phyloP scores from a whole-genome alignment of 805 yeast species.

The Ogataea angusta region DNA sequence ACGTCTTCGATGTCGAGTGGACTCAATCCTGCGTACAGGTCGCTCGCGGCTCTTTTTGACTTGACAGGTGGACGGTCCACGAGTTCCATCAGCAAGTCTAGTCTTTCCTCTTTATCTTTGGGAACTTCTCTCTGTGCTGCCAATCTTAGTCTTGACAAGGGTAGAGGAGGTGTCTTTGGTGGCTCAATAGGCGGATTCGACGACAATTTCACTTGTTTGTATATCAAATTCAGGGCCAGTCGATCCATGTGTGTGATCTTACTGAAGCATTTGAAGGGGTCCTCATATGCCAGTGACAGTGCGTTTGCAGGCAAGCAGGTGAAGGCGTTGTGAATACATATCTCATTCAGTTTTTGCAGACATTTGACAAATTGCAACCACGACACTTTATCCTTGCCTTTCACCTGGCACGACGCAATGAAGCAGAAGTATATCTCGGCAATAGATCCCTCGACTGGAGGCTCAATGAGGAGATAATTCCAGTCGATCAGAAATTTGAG shows the following conservation, averaged over 20 bases:
- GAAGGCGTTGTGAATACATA: conserved; percentile 23
- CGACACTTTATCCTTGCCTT: conserved; percentile 33
- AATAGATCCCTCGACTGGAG: conserved; percentile 32
- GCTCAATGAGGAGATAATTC: conserved; percentile 27
- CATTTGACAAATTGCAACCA: conserved; percentile 33
- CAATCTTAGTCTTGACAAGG: neutral
- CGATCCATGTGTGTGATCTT: conserved; percentile 27
- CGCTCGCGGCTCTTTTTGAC: conserved; percentile 16
- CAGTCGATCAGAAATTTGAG: conserved; percentile 31
- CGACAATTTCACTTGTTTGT: conserved; percentile 15
- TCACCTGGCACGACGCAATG: conserved; percentile 29
- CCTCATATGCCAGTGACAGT: conserved; percentile 21
- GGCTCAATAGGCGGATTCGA: neutral
- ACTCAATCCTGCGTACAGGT: conserved; percentile 23
- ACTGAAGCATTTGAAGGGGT: conserved; percentile 29
- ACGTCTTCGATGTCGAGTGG: conserved; percentile 27
- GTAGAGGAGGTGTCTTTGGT: neutral
- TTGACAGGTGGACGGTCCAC: conserved; percentile 22
- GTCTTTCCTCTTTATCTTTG: conserved; percentile 16
- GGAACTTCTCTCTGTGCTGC: conserved; percentile 16
- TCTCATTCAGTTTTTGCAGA: conserved; percentile 22
- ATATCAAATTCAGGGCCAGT: conserved; percentile 25
- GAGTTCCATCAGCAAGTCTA: conserved; percentile 19
- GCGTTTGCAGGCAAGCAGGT: conserved; percentile 27
- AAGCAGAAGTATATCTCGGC: conserved; percentile 32